A percentile compares a stretch with the other conserved stretches of the same genome.
Conservation (phyloP, 768 basidiomycete genomes). For the Lentinula aciculospora region DNA sequence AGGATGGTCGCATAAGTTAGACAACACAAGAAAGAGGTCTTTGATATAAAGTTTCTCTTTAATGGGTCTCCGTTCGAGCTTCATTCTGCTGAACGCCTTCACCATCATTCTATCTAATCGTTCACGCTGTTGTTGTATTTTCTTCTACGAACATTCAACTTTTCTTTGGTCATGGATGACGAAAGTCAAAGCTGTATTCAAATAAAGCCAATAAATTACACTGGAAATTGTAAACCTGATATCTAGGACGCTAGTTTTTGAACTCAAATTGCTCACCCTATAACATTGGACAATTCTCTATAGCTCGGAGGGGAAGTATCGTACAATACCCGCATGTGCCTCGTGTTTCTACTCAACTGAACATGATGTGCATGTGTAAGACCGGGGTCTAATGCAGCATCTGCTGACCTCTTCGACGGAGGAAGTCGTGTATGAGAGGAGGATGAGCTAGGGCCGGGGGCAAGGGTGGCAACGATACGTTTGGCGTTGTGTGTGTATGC, state of each 20-base stretch:
- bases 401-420: background rate
- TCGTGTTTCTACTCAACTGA: background rate
- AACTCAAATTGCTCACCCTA: no score
- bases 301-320: background rate
- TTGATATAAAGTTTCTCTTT: background rate
- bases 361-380: background rate
- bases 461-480: background rate
- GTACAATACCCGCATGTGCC: background rate
- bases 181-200: no score
- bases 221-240: no score
- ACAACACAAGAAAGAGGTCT: background rate
- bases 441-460: background rate
- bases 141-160: no score
- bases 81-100: no score
- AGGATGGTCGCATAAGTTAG: background rate
- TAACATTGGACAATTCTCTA: no score
- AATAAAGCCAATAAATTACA: no score
- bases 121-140: no score
- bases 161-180: no score
- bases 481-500: background rate
- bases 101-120: no score
- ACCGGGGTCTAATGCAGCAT: background rate
- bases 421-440: background rate
- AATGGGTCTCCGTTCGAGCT: no score
- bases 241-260: no score